Conservation (phyloP, 78 protist genomes). For the Thecamonas trahens region DNA sequence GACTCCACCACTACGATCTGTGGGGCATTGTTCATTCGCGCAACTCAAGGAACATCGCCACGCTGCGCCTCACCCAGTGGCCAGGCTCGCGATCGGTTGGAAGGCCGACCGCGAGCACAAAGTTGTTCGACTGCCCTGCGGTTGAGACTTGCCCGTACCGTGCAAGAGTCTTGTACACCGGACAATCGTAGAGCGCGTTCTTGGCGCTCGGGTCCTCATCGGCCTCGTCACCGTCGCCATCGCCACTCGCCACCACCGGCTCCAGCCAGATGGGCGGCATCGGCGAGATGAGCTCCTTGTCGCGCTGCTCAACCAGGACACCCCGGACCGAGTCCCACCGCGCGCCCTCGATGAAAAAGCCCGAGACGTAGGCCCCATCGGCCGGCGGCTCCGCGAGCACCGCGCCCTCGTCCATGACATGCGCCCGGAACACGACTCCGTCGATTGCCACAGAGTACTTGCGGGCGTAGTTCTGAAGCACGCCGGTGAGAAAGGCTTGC, state of each 20-base stretch:
- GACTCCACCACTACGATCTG: constrained; percentile 21
- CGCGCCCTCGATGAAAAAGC: constrained; percentile 63
- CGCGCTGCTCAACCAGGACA: constrained; percentile 20
- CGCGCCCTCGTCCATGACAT: background rate
- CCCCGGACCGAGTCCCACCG: constrained; percentile 31
- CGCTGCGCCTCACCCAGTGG: background rate
- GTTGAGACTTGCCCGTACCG: too few relatives aligned
- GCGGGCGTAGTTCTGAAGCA: constrained; percentile 45
- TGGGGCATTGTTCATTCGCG: background rate
- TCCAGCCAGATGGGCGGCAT: constrained; percentile 38
- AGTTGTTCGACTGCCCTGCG: too few relatives aligned
- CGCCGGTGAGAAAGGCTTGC: constrained; percentile 85
- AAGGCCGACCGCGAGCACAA: background rate
- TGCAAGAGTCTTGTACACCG: constrained; percentile 60
- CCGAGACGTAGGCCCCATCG: constrained; percentile 50
- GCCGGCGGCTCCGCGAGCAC: background rate
- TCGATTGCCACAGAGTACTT: constrained; percentile 26
- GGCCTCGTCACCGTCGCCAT: too few relatives aligned
- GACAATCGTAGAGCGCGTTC: constrained; percentile 15
- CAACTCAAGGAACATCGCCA: constrained; percentile 1
- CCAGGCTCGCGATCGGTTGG: too few relatives aligned
- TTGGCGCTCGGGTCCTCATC: background rate
- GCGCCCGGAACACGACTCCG: background rate
- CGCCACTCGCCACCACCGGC: constrained; percentile 12
- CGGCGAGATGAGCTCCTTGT: constrained; percentile 17